Conservation (phyloP, 148 eudicot species). For the Rhododendron williamsianum region DNA sequence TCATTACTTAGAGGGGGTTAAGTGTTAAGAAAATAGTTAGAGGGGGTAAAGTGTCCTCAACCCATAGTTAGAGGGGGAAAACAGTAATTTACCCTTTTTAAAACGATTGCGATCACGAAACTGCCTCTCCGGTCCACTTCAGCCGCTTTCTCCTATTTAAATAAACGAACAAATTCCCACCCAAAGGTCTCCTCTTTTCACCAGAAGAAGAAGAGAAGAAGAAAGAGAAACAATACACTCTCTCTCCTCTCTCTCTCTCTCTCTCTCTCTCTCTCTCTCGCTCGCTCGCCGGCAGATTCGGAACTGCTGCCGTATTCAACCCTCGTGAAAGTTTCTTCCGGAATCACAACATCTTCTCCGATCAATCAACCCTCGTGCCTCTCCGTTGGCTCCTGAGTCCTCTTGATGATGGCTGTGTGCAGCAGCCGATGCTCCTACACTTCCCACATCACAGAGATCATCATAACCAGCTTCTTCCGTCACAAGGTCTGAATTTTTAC, state of each 20-base stretch:
- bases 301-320: neutral
- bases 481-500: conserved; percentile 30
- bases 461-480: conserved; percentile 88
- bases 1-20: too few species aligned
- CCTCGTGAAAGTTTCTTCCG: neutral
- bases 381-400: neutral
- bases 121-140: too few species aligned
- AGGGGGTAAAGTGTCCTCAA: too few species aligned
- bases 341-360: neutral
- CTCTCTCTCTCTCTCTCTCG: neutral
- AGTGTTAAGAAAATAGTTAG: too few species aligned
- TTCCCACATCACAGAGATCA: conserved; percentile 75
- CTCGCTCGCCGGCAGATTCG: neutral
- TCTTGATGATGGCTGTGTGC: conserved; percentile 19
- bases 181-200: too few species aligned
- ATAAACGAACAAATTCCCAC: too few species aligned
- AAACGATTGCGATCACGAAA: too few species aligned
- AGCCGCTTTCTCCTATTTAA: too few species aligned
- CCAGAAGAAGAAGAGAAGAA: too few species aligned
- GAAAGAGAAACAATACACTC: neutral
- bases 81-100: too few species aligned
- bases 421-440: conserved; percentile 61
- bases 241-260: neutral
- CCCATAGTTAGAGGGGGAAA: too few species aligned
- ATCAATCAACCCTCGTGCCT: neutral